Percentiles rank a stretch among this genome's conserved stretches.
Conservation (phyloP, 1,139 yeast genomes). For the Suhomyces yuchorum region DNA sequence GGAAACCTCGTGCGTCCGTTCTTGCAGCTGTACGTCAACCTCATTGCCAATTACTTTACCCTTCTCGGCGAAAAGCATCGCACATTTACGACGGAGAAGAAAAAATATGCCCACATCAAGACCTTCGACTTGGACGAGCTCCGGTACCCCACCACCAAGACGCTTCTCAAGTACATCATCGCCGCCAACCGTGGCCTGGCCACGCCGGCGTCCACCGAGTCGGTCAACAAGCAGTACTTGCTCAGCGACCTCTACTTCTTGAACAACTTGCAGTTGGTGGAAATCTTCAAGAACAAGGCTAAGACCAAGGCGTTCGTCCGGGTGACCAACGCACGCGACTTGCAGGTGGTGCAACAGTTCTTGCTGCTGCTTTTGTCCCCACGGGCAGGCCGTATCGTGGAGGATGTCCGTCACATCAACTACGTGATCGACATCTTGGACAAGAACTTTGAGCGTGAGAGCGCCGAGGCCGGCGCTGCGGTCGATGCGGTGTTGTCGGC, state of each 20-base stretch:
- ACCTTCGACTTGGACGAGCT: conserved; percentile 21
- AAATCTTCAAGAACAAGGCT: conserved; percentile 45
- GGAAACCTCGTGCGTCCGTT: conserved; percentile 42
- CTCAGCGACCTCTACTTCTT: conserved; percentile 45
- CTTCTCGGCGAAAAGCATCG: conserved; percentile 10
- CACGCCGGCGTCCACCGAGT: conserved; percentile 27
- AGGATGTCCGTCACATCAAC: conserved; percentile 28
- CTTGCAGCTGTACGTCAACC: conserved; percentile 39
- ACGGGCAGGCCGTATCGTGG: conserved; percentile 10
- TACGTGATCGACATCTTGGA: conserved; percentile 45
- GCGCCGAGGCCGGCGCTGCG: background rate
- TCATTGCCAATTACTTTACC: conserved; percentile 28
- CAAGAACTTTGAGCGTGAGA: conserved; percentile 30
- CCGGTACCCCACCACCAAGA: conserved; percentile 43
- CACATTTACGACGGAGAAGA: conserved; percentile 7
- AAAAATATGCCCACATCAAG: conserved; percentile 9
- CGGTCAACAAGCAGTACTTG: conserved; percentile 48
- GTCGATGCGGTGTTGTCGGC: background rate
- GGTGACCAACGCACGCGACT: conserved; percentile 33
- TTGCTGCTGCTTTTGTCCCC: conserved; percentile 25
- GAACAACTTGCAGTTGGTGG: conserved; percentile 37
- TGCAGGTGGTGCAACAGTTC: conserved; percentile 32
- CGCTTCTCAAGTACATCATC: conserved; percentile 30
- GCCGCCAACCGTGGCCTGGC: conserved; percentile 10
- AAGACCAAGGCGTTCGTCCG: conserved; percentile 47